A percentile compares a stretch with the other conserved stretches of the same genome.
phyloP scores from a whole-genome alignment of 208 protist genomes.

The Tritrichomonas musculus region DNA sequence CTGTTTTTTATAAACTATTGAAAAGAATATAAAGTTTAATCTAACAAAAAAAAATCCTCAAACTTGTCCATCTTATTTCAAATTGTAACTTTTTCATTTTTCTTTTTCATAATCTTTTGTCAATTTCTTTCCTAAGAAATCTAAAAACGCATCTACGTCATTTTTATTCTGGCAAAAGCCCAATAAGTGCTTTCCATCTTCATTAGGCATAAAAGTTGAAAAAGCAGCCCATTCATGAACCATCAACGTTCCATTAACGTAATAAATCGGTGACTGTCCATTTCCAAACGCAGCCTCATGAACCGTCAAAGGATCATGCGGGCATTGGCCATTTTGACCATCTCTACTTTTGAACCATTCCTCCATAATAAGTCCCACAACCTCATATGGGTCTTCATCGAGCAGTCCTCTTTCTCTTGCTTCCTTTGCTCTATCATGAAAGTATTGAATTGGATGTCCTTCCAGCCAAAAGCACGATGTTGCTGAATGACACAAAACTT shows the following conservation, averaged over 20 bases:
- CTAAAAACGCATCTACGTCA: too few species aligned
- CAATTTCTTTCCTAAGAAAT: too few species aligned
- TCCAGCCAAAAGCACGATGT: neutral
- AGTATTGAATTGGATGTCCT: neutral
- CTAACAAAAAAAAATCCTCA: too few species aligned
- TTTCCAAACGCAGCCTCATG: neutral
- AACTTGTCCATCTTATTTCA: too few species aligned
- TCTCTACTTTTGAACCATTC: neutral
- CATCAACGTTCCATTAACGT: neutral
- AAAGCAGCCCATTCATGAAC: conserved; percentile 7
- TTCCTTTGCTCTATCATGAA: neutral
- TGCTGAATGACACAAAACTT: neutral
- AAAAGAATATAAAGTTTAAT: too few species aligned
- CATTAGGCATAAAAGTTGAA: neutral
- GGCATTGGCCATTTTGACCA: neutral
- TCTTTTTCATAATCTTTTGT: too few species aligned
- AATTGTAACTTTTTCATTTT: too few species aligned
- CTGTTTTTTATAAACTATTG: too few species aligned
- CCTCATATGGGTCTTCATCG: neutral
- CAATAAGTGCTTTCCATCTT: neutral
- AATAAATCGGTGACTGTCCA: neutral
- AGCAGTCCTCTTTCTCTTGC: too few species aligned
- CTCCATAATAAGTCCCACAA: neutral
- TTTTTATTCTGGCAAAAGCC: too few species aligned
- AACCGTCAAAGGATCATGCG: neutral